Base-by-base conservation (phyloP, 1,139 yeast genomes). In the Taiozyma onychis region DNA sequence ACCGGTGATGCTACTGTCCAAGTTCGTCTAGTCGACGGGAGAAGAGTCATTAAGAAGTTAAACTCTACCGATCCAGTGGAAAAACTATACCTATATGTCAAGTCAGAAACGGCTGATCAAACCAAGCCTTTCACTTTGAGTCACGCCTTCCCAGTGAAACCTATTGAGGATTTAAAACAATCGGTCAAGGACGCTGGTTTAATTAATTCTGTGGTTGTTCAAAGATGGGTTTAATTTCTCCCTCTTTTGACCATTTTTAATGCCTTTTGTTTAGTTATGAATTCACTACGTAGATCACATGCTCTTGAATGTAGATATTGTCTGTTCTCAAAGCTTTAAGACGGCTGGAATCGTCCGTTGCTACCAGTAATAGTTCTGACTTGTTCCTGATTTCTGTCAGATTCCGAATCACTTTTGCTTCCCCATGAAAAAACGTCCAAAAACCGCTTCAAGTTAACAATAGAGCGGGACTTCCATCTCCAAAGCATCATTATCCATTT, bases 151-250 rank as follows among this genome's bases (percentile, higher is more conserved):
- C 99, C 99, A 16, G 84, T 88, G 39, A 80, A 82, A 65, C 83
- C 86, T 41, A 80, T 91, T 47, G 81, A 77, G 48, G 82, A 86
- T 53, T 71, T 74, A 41, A 73, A 71, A 7, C 65, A 74, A 41
- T 76, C 85, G 2, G 79, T 93, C 45, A 80, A 76, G 50, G 91
- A 83, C 39, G 95, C 96, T 4, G 88, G 88, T 45, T 75, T 89
- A 59, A 78, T 80, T 52, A 88, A 88, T 59, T 81, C 97, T 0
- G 97, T 89, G n/a, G 83, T 91, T 35, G 90, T 91, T 18, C 98
- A 91, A 67, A 81, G 95, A 69, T 86, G 93, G 93, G 49, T 49
- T 22, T 50, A 34, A 30, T 22, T 3, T 6, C 18, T 9, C 3
- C 18, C 35, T 32, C 9, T 32, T 37, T 21, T 37, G 41, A 37